These are phyloP conservation scores for Fusarium decemcellulare DNA, from an alignment of 2,329 filamentous ascomycete genomes.

Conservation along the genomic window DNA sequence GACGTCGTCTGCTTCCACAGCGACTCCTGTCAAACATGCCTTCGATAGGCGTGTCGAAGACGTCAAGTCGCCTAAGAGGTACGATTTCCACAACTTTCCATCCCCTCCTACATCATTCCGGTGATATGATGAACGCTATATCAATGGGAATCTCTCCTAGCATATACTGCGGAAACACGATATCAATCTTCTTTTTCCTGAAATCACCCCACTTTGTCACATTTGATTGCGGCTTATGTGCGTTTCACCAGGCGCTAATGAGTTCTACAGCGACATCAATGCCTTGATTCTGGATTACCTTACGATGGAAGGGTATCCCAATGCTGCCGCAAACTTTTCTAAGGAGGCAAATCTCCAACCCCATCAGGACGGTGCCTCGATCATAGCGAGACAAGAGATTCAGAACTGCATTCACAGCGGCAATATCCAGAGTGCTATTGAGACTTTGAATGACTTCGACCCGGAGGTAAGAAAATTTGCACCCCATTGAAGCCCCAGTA, in stretches of 20 bases:
- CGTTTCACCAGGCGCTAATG: conserved; percentile 46
- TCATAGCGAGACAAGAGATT: conserved; percentile 85
- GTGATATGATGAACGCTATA: conserved; percentile 83
- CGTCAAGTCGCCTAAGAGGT: conserved; percentile 92
- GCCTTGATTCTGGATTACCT: conserved; percentile 96
- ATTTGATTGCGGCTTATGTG: conserved; percentile 11
- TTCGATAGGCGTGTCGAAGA: conserved; percentile 89
- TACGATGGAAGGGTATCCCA: conserved; percentile 94
- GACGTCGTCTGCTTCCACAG: conserved; percentile 81
- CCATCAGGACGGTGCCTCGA: conserved; percentile 79
- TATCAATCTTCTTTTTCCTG: conserved; percentile 79
- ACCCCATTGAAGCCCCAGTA: conserved; percentile 52
- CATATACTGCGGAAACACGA: conserved; percentile 88
- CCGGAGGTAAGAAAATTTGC: conserved; percentile 79
- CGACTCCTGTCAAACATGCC: conserved; percentile 77
- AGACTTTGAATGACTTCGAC: conserved; percentile 89
- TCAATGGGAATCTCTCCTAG: conserved; percentile 99
- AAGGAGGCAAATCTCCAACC: conserved; percentile 90
- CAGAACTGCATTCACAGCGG: conserved; percentile 88
- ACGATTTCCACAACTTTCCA: conserved; percentile 57
- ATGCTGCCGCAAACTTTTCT: conserved; percentile 93
- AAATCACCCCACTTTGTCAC: conserved; percentile 27
- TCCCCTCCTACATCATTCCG: conserved; percentile 2
- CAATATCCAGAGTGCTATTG: conserved; percentile 87
- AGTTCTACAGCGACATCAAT: conserved; percentile 85